Evolutionary conservation across 306 rosid species (phyloP), one percentile per base, ranked within the genome.

Genomic region (Mimosa pudica): DNA sequence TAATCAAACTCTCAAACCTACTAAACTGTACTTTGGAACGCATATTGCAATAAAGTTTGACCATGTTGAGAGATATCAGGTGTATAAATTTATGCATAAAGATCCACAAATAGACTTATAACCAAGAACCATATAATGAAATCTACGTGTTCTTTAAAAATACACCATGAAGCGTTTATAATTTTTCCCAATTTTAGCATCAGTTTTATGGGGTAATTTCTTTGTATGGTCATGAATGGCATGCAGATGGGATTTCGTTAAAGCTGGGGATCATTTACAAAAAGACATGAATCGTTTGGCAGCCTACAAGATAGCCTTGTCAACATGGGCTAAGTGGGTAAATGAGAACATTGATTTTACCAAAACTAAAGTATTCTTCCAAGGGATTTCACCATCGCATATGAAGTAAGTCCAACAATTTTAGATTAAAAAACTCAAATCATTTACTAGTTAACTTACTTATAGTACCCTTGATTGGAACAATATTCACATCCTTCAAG

Each of bases 301-400:
- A 60, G 85, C 84, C 0, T 86, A 57, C 60, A 14, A 86, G 72
- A 75, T 66, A 69, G 84, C 69, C 6, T 60, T 76, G 3, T 66
- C 12, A 7, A 81, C 87, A 1, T 86, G 87, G 89, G 77, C 84
- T 11, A 2, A 10, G 14, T 75, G 87, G 87, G 87, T 79, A 38
- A 82, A 86, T 35, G 16, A 42, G 30, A 83, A 71, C 62, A 65
- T 81, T 33, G 85, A 81, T 64, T 45, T 54, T 13, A 13, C 60
- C 10, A 78, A 52, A 71, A 81, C 85, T 60, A 18, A 64, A 30
- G 85, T 75, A 51, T 78, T 81, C 82, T 84, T 78, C 71, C 76
- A 79, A 44, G 77, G 85, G 20, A 73, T 78, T 61, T 84, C 87
- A 32, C 84, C 78, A 2, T 47, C 49, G 36, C 89, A 86, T 81